phyloP scores from a whole-genome alignment of 768 basidiomycete species.

The Macrolepiota dolichaula region DNA sequence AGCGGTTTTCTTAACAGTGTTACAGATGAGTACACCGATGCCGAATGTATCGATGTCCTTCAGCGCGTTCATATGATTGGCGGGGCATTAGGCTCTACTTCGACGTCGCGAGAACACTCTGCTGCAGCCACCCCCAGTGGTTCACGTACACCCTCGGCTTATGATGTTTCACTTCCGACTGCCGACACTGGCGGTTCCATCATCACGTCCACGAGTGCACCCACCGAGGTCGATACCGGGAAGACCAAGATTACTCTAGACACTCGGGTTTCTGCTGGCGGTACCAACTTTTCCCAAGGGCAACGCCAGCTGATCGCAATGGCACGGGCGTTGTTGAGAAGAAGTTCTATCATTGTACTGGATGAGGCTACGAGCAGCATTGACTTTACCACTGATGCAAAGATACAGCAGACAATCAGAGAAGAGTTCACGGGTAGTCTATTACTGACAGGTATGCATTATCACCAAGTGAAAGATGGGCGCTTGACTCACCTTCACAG shows the following conservation, averaged over 20 bases:
- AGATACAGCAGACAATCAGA: conserved; percentile 86
- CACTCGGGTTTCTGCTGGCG: conserved; percentile 80
- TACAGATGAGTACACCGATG: conserved; percentile 71
- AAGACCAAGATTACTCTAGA: conserved; percentile 64
- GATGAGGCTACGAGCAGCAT: conserved; percentile 88
- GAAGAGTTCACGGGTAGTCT: conserved; percentile 79
- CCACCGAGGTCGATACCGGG: conserved; percentile 49
- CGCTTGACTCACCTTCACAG: conserved; percentile 23
- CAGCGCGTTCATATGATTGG: conserved; percentile 76
- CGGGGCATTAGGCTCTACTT: conserved; percentile 37
- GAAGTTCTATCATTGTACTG: conserved; percentile 70
- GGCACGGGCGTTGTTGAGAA: conserved; percentile 74
- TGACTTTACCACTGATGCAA: conserved; percentile 84
- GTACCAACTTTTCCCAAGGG: conserved; percentile 90
- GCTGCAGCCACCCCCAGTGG: conserved; percentile 42
- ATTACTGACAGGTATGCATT: conserved; percentile 62
- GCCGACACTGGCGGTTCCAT: conserved; percentile 22
- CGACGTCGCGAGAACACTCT: conserved; percentile 50
- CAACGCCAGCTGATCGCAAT: conserved; percentile 87
- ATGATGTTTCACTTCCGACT: conserved; percentile 14
- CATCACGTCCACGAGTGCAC: conserved; percentile 38
- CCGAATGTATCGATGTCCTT: conserved; percentile 77
- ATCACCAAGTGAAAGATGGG: not conserved
- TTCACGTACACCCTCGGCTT: conserved; percentile 41
- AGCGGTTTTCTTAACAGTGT: not conserved